Evolutionary conservation across 495 filamentous ascomycete species (phyloP), one percentile per base, ranked within the genome.

Genomic region (Penicillium macrosclerotiorum): DNA sequence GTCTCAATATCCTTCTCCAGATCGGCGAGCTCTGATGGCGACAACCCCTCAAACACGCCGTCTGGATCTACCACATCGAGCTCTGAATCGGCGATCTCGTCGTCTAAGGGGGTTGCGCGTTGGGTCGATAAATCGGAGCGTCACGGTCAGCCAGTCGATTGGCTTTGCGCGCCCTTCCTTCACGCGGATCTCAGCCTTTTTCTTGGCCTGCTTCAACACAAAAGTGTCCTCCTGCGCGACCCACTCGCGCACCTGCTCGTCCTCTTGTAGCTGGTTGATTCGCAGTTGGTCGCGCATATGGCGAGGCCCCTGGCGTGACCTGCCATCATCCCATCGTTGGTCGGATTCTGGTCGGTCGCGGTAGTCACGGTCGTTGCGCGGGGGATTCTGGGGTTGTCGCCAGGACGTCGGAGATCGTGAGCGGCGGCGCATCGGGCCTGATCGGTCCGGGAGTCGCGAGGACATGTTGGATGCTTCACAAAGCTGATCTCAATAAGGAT

Each of bases 131-230:
- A 92, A 83, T 37, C 89, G 83, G 29, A 99, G 67, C 42, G 84
- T 95, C 44, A 96, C 91, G 0, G 94, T 90, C 30, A 99, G 79
- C 82, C 89, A 94, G 70, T 99, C 93, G 63, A 97, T 92, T 9
- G 92, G 87, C 63, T 88, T 90, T 38, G 92, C 91, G 46, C 93
- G 82, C 11, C 85, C 87, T 65, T 94, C 91, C 51, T 90, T 88
- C n/a, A 97, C 90, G 5, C 93, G 84, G 45, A 99, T 95, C 55
- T 90, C 88, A 27, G 93, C 92, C 73, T 96, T 97, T 73, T 94
- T 97, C 72, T 96, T 97, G 19, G 93, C 86, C 64, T 99, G 93
- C 64, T 91, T 90, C 51, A 99, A 73, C 16, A 99, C 93, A 59
- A 99, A 99, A 41, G 85, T 80, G 68, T 97, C 93, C 65, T 99